phyloP scores from a whole-genome alignment of 2,329 filamentous ascomycete genomes.

The Emmonsiellopsis sp. region DNA sequence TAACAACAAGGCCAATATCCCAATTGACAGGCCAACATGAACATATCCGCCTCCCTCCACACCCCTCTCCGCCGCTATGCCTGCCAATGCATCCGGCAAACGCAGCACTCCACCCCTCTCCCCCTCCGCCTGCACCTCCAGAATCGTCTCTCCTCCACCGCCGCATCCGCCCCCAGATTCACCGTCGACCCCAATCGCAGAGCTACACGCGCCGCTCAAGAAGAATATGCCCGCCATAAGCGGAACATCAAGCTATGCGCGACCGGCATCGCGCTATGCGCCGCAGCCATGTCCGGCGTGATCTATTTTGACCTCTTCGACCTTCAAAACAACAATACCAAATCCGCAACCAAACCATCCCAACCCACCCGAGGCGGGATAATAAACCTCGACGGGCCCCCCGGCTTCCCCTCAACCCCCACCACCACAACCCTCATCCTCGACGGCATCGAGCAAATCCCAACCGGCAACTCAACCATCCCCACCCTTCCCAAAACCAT shows the following conservation, averaged over 20 bases:
- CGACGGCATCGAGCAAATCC: conserved; percentile 63
- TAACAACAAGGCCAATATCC: conserved; percentile 7
- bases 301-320: conserved; percentile 9
- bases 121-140: conserved; percentile 5
- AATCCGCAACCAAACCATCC: not conserved
- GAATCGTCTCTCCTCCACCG: not conserved
- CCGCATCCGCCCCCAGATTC: not conserved
- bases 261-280: conserved; percentile 21
- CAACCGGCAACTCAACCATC: conserved; percentile 73
- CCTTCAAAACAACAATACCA: no score
- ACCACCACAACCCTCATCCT: conserved; percentile 30
- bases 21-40: not conserved
- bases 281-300: conserved; percentile 31
- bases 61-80: conserved; percentile 9
- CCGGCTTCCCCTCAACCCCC: conserved; percentile 25
- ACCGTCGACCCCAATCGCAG: not conserved
- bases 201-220: conserved; percentile 12
- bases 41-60: conserved; percentile 6
- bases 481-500: conserved; percentile 69
- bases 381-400: conserved; percentile 33
- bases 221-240: conserved; percentile 21
- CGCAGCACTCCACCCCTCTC: not conserved
- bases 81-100: conserved; percentile 9
- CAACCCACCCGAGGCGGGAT: conserved; percentile 8
- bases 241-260: conserved; percentile 26